These are phyloP conservation scores for Prototheca wickerhamii DNA, from an alignment of 163 green algal genomes.

Conservation along the genomic window DNA sequence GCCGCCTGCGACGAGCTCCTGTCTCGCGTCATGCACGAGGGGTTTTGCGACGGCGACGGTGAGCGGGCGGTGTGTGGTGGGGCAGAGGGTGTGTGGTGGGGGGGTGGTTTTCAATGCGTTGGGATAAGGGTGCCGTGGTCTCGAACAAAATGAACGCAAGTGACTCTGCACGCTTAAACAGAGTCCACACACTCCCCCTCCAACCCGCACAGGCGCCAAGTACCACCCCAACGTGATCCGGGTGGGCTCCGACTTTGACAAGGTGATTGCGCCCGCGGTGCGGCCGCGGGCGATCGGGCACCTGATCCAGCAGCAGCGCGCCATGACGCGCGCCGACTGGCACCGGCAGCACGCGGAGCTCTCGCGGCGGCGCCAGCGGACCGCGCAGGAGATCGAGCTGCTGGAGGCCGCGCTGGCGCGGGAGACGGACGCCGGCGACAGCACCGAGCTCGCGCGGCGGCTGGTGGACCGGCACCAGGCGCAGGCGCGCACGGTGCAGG, in stretches of 20 bases:
- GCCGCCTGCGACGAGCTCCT: slow-evolving; percentile 89
- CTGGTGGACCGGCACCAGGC: slow-evolving; percentile 21
- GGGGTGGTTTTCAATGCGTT: background rate
- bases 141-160: background rate
- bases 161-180: background rate
- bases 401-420: slow-evolving; percentile 13
- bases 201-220: slow-evolving; percentile 18
- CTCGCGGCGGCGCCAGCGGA: background rate
- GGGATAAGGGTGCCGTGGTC: background rate
- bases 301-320: slow-evolving; percentile 18
- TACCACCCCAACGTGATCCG: slow-evolving; percentile 77
- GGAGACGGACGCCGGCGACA: background rate
- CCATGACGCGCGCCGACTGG: slow-evolving; percentile 24
- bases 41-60: slow-evolving; percentile 42
- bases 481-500: slow-evolving; percentile 4
- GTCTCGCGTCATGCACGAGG: slow-evolving; percentile 61
- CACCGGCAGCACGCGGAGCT: slow-evolving; percentile 8
- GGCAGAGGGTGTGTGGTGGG: background rate
- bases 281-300: slow-evolving; percentile 48
- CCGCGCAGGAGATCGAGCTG: slow-evolving; percentile 7
- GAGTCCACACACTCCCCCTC: background rate
- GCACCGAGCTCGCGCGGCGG: slow-evolving; percentile 10
- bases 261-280: slow-evolving; percentile 39
- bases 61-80: background rate
- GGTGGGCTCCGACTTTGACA: slow-evolving; percentile 41